Evolutionary conservation across 1,139 yeast species (phyloP).

Genomic region (Hyphopichia burtonii): DNA sequence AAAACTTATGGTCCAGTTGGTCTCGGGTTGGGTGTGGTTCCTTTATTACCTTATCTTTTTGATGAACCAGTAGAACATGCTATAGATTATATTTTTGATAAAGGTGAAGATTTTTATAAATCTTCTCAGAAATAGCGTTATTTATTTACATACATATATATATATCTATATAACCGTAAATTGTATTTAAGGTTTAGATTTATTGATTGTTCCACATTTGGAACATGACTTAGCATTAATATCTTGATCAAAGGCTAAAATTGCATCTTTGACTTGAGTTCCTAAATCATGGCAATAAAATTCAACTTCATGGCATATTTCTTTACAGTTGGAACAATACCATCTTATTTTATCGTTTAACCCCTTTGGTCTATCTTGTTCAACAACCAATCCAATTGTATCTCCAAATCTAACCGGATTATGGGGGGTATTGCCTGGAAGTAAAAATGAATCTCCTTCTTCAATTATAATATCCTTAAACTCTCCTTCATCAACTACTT

Average conservation of each 20-base stretch:
- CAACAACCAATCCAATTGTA: slow-evolving; percentile 91
- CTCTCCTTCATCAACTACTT: slow-evolving; percentile 76
- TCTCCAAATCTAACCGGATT: slow-evolving; percentile 84
- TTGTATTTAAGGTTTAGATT: slow-evolving; percentile 50
- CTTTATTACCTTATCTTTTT: slow-evolving; percentile 72
- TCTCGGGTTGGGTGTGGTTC: slow-evolving; percentile 74
- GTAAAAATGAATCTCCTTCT: slow-evolving; percentile 84
- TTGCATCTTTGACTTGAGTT: slow-evolving; percentile 85
- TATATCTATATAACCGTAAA: background rate
- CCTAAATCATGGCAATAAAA: slow-evolving; percentile 84
- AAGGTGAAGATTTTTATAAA: slow-evolving; percentile 45
- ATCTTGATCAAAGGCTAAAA: slow-evolving; percentile 66
- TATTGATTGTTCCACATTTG: slow-evolving; percentile 70
- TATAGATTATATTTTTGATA: slow-evolving; percentile 61
- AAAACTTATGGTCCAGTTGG: slow-evolving; percentile 76
- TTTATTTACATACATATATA: background rate
- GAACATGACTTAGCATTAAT: slow-evolving; percentile 66
- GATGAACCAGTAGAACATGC: slow-evolving; percentile 82
- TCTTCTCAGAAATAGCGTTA: slow-evolving; percentile 2
- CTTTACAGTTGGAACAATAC: slow-evolving; percentile 75
- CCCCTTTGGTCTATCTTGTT: slow-evolving; percentile 81
- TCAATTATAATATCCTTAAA: slow-evolving; percentile 72
- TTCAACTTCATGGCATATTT: slow-evolving; percentile 63
- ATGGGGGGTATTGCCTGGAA: slow-evolving; percentile 86
- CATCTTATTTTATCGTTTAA: slow-evolving; percentile 73